These are phyloP conservation scores for Paracoccidioides brasiliensis DNA, from an alignment of 2,329 filamentous ascomycete genomes.

Conservation along the genomic window DNA sequence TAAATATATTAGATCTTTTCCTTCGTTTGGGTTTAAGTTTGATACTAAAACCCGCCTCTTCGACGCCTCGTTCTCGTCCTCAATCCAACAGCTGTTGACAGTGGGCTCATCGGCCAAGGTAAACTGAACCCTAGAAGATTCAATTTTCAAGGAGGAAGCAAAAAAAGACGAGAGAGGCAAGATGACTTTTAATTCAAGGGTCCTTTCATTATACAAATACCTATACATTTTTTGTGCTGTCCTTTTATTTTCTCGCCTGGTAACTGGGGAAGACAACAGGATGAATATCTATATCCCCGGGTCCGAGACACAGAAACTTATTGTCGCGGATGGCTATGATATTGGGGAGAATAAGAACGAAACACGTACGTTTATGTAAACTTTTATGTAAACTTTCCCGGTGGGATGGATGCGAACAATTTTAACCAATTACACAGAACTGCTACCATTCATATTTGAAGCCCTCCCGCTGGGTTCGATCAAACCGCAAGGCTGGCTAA, in stretches of 20 bases:
- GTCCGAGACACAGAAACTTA: background rate
- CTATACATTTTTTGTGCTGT: background rate
- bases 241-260: background rate
- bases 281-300: background rate
- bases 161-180: background rate
- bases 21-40: too few relatives aligned
- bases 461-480: constrained; percentile 38
- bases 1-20: too few relatives aligned
- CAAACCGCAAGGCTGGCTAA: constrained; percentile 40
- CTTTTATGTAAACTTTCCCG: background rate
- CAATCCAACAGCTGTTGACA: too few relatives aligned
- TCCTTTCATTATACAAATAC: background rate
- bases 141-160: background rate
- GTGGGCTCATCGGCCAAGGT: background rate
- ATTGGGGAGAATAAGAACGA: background rate
- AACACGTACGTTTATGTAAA: background rate
- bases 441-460: constrained; percentile 6
- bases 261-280: background rate
- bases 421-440: background rate
- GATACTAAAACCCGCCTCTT: too few relatives aligned
- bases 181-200: background rate
- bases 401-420: background rate
- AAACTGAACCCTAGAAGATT: background rate
- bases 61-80: too few relatives aligned
- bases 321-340: background rate